Conservation (phyloP, 352 stramenopile species). For the Globisporangium recalcitrans region DNA sequence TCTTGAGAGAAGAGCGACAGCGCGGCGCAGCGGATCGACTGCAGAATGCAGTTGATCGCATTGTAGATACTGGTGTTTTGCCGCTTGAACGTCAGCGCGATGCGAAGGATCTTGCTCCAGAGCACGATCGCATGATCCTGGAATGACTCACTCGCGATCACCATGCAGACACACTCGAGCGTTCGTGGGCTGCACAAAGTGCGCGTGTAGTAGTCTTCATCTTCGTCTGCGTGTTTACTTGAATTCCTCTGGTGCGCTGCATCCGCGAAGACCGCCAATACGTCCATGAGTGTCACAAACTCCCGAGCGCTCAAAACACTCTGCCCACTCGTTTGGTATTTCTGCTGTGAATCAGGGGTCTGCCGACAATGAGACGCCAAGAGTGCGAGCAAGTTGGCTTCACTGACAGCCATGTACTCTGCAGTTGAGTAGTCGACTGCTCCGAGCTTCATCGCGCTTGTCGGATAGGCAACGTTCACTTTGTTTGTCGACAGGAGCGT, state of each 20-base stretch:
- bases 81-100: constrained; percentile 29
- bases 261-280: constrained; percentile 32
- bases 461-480: constrained; percentile 49
- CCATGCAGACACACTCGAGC: constrained; percentile 40
- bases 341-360: constrained; percentile 6
- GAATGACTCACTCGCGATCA: constrained; percentile 27
- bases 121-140: constrained; percentile 34
- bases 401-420: constrained; percentile 24
- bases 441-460: constrained; percentile 30
- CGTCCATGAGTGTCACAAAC: constrained; percentile 36
- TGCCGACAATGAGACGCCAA: constrained; percentile 56
- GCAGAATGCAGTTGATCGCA: constrained; percentile 43
- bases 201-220: constrained; percentile 26
- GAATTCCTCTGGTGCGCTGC: not conserved
- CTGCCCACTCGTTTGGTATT: constrained; percentile 9
- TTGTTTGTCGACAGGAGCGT: constrained; percentile 22
- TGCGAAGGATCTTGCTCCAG: constrained; percentile 32
- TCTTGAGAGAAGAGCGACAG: constrained; percentile 36
- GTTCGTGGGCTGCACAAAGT: constrained; percentile 32
- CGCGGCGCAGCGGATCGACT: constrained; percentile 43
- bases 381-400: constrained; percentile 31
- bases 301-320: constrained; percentile 22
- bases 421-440: constrained; percentile 15
- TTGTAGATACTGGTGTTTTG: constrained; percentile 39
- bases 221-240: constrained; percentile 4